Evolutionary conservation across 2,329 filamentous ascomycete genomes (phyloP), one percentile per base, ranked within the genome.

Genomic region (Corinectria fuckeliana): DNA sequence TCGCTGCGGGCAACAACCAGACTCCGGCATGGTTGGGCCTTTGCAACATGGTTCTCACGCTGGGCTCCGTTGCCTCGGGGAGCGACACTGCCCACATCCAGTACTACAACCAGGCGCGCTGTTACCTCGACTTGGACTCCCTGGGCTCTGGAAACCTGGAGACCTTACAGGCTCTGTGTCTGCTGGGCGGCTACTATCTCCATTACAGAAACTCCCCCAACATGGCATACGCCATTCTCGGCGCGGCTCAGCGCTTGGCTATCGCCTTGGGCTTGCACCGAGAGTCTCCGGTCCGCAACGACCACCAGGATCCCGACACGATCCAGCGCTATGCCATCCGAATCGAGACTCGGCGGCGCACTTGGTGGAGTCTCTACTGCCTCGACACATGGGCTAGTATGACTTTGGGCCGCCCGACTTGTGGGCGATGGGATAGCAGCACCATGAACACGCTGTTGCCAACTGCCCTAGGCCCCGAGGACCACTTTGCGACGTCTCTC

Each of bases 171-270:
- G 87, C 90, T 1, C 75, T 92, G 14, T 86, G 86, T 3, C 80
- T 93, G 23, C 86, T 92, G 67, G 89, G 89, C 38, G 90, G 90
- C 25, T 91, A 88, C 76, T 93, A 93, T 71, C 84, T 92, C 56
- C 90, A 92, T 74, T 92, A 92, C 69, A 86, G 90, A 67, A 91
- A 91, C 75, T 83, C 89, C 18, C 90, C 90, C 2, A 92, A 92
- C 70, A 89, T 92, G 79, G 90, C 89, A 14, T 91, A 91, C 71
- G 86, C 88, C 21, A 80, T 92, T 9, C 84, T 90, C 69, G 90
- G 90, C 16, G 89, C 88, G 3, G 87, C 88, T 3, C 81, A 91
- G 55, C 82, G 90, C 54, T 90, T 92, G 84, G 89, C 90, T n/a
- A 90, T 87, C 60, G 87, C 88, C 1, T 80, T 92, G 25, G 90